Conservation (phyloP, 768 basidiomycete species). For the Serendipita sp. region DNA sequence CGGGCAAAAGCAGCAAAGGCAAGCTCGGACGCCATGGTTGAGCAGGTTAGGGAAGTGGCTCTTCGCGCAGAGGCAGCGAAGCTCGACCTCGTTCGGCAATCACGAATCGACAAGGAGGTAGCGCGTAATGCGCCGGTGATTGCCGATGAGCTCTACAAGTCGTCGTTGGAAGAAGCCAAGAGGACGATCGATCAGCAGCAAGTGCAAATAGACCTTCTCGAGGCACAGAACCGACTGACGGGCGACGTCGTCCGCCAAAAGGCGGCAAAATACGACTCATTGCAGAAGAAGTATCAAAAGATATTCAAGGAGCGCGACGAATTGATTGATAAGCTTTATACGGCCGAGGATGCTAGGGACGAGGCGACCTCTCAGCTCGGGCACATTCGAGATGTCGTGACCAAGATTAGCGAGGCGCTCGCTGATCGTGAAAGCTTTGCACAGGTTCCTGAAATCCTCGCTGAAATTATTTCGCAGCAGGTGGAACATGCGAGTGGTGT, state of each 20-base stretch:
- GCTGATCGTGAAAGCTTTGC: background rate
- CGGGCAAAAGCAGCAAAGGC: background rate
- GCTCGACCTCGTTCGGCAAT: background rate
- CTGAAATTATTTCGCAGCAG: background rate
- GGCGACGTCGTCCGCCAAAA: background rate
- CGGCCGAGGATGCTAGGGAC: background rate
- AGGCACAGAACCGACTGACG: background rate
- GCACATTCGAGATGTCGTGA: background rate
- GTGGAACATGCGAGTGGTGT: background rate
- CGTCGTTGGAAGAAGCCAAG: background rate
- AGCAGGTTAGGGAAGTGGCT: background rate
- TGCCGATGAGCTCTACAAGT: background rate
- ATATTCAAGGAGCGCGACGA: background rate
- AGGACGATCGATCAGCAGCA: background rate
- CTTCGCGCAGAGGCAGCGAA: background rate
- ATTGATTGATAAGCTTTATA: background rate
- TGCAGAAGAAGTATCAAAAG: background rate
- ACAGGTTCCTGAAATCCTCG: background rate
- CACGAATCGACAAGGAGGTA: background rate
- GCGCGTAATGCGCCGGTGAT: background rate
- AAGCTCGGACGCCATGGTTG: background rate
- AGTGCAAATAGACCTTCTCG: background rate
- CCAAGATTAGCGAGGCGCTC: background rate
- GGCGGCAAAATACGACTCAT: background rate
- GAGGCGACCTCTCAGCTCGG: background rate